Evolutionary conservation across 1,284 basidiomycete genomes (phyloP).

Genomic region (Puccinia novopanici): DNA sequence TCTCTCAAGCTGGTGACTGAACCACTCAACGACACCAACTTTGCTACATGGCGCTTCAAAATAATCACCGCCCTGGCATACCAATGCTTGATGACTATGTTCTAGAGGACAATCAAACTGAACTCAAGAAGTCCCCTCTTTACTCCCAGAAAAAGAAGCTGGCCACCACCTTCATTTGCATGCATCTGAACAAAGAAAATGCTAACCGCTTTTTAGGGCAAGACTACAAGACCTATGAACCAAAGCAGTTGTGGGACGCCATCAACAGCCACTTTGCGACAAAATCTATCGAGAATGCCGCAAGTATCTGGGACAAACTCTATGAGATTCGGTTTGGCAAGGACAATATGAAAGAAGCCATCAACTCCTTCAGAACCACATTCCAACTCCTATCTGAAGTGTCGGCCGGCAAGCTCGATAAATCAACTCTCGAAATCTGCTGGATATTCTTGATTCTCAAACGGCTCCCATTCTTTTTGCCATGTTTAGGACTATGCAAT

Average conservation of each 20-base stretch:
- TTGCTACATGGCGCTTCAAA: not conserved
- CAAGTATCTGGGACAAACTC: not conserved
- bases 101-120: too few relatives aligned
- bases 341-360: not conserved
- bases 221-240: not conserved
- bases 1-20: not conserved
- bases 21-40: not conserved
- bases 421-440: not conserved
- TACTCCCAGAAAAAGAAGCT: not conserved
- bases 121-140: too few relatives aligned
- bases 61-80: not conserved
- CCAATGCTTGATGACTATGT: not conserved
- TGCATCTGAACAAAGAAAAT: not conserved
- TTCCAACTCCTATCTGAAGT: not conserved
- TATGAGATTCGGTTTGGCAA: not conserved
- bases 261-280: not conserved
- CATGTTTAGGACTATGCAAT: not conserved
- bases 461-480: not conserved
- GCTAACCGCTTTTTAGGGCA: not conserved
- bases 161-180: not conserved
- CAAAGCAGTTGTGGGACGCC: not conserved
- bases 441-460: constrained; percentile 1
- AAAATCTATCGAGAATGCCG: constrained; percentile 3
- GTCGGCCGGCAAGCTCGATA: not conserved
- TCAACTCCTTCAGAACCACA: not conserved